Percentiles rank a stretch among this genome's conserved stretches.
Evolutionary conservation across 768 basidiomycete genomes (phyloP).

Genomic region (Naganishia onofrii): DNA sequence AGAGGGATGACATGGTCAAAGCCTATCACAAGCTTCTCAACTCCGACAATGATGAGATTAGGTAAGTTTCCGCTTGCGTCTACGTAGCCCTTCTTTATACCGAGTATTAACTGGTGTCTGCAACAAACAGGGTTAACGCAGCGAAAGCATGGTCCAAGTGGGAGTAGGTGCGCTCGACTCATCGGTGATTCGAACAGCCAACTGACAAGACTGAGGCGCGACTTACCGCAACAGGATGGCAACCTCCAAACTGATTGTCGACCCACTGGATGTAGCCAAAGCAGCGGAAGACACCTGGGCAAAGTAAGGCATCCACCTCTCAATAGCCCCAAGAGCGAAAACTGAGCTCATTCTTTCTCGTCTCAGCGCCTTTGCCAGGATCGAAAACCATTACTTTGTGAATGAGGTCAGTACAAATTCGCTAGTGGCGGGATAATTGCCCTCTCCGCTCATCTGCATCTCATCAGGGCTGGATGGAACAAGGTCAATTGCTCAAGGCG

Average conservation of each 20-base stretch:
- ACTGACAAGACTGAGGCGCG: neutral
- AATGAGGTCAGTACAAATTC: conserved; percentile 60
- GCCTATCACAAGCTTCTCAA: conserved; percentile 82
- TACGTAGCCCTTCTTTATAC: neutral
- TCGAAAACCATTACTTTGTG: conserved; percentile 78
- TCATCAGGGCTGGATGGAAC: conserved; percentile 71
- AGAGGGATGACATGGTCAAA: conserved; percentile 73
- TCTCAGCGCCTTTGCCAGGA: conserved; percentile 43
- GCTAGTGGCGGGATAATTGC: neutral
- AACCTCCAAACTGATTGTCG: conserved; percentile 71
- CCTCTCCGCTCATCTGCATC: neutral
- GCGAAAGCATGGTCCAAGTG: conserved; percentile 86
- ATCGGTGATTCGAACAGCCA: neutral
- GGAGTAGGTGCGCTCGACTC: conserved; percentile 63
- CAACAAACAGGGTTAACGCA: conserved; percentile 58
- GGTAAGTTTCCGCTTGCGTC: neutral
- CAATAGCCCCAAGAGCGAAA: too few relatives aligned
- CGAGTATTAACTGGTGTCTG: neutral
- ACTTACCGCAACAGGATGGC: conserved; percentile 58
- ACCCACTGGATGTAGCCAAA: conserved; percentile 65
- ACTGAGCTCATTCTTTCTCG: neutral
- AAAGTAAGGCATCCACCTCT: conserved; percentile 12
- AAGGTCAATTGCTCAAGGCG: conserved; percentile 78
- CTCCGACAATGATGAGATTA: conserved; percentile 64
- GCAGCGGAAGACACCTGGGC: conserved; percentile 61